Base-by-base conservation (phyloP, 208 protist genomes). In the Trypanosomatidae sp. region DNA sequence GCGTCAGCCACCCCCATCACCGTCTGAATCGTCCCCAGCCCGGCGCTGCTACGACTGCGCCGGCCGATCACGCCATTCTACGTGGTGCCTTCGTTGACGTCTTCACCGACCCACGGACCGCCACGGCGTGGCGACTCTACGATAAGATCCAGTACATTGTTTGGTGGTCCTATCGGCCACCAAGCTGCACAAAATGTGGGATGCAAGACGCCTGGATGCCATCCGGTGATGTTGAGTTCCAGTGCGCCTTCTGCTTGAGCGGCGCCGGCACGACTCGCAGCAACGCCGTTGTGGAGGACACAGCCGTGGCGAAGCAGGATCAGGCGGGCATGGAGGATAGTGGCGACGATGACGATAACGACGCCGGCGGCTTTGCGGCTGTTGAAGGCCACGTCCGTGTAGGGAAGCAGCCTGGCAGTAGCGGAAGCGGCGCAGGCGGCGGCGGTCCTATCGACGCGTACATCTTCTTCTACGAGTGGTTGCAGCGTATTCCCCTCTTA, bases 71-170 rank as follows among this genome's bases (percentile, higher is more conserved):
- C 64, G 74, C 89, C 22, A 79, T 84, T 19, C 75, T 85, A 6
- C 75, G 64, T 53, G 85, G 90, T 15, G 59, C 70, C 28, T 95
- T 90, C 69, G 68, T 88, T 47, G 90, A 92, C 65, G 87, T 92
- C 41, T 90, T 92, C 52, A 60, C 79, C 55, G 88, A 91, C 62
- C 81, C 88, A 4, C 65, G 72, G 41, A 92, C 87, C 10, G 60
- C 79, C 25, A 47, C 77, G 36, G 2, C 70, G 30, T 95, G 91
- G 88, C 77, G 88, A 4, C 71, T 88, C 22, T 80, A 91, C 73
- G 91, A 95, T 49, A 90, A 92, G 71, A 86, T 92, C n/a, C 76
- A 93, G n/a, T 95, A 95, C 69, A 41, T 93, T 39, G 88, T 92
- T 33, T 95, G 91, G 91, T 95, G 91, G 88, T 90, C 88, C 25